Base-by-base conservation (phyloP, 352 stramenopile species). In the Phytophthora fragariaefolia region DNA sequence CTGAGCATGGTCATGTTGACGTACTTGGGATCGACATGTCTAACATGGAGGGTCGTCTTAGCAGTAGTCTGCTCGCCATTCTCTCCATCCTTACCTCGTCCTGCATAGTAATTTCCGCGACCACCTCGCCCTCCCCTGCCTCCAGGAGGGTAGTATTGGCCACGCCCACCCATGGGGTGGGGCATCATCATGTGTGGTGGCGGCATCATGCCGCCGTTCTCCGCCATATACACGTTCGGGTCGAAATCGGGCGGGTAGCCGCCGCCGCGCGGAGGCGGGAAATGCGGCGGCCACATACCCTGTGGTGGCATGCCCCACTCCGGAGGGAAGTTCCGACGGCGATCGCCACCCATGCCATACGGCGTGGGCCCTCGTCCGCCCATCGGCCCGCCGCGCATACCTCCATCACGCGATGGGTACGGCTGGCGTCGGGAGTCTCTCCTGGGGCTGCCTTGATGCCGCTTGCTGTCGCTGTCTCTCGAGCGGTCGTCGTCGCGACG, bases 1-100 rank as follows among this genome's bases (percentile, higher is more conserved):
- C 85, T 94, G 27, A 96, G 77, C 65, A 89, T 92, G 22, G 87
- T 94, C 85, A 96, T 94, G 73, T 95, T 96, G 58, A 96, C 84
- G 58, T 91, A 95, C 73, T 95, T 93, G 43, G 83, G 82, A 58
- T 96, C 88, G 17, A 95, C 86, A 59, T 96, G 92, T 67, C 82
- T 88, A 66, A 96, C 82, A 24, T 88, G 83, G 18, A 96, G 76
- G 38, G 88, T 96, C 34, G 83, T 91, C 67, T 91, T 86, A 15
- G 84, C 78, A 7, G 42, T 63, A 12, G 50, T 45, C 2, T 51
- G 49, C 9, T 76, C 66, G 26, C 69, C 67, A 22, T 77, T 73
- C 24, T 80, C 76, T 27, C 49, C 51, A 18, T 76, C 66, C 9
- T 74, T 76, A 20, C 64, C 71, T 6, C 75, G 71, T 47, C 78